Conservation (phyloP, 495 filamentous ascomycete genomes). For the Eremomyces bilateralis region DNA sequence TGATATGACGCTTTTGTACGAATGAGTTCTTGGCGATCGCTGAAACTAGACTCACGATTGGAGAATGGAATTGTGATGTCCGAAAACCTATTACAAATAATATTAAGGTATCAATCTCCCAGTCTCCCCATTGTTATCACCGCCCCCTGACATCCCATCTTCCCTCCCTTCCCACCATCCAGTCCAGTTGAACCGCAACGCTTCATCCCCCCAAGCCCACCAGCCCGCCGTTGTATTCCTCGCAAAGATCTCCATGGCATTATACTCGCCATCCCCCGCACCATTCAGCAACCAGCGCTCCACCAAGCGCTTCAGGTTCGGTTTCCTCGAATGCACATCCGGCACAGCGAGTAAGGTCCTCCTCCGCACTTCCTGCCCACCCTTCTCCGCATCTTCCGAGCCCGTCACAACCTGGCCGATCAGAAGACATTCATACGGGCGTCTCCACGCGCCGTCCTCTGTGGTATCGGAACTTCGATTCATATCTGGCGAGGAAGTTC, state of each 20-base stretch:
- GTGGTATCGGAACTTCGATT: no score
- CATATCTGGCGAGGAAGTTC: no score
- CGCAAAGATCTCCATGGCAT: slow-evolving; percentile 71
- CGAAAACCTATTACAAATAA: no score
- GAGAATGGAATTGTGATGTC: no score
- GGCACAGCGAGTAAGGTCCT: slow-evolving; percentile 60
- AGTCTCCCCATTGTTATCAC: background rate
- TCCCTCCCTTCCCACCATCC: slow-evolving; percentile 37
- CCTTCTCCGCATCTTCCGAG: slow-evolving; percentile 15
- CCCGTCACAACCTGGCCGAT: slow-evolving; percentile 30
- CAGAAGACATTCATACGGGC: slow-evolving; percentile 70
- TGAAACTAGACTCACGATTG: no score
- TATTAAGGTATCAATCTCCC: no score
- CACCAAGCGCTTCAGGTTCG: slow-evolving; percentile 37
- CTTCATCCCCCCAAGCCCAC: slow-evolving; percentile 81
- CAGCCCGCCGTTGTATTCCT: slow-evolving; percentile 68
- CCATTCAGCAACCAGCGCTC: slow-evolving; percentile 25
- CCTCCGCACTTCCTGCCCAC: slow-evolving; percentile 14
- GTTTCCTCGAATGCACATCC: slow-evolving; percentile 83
- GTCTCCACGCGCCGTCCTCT: slow-evolving; percentile 53
- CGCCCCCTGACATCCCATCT: background rate
- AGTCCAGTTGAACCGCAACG: slow-evolving; percentile 51
- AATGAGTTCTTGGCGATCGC: no score
- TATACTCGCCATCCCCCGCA: slow-evolving; percentile 19
- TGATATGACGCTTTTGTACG: no score